Conservation (phyloP, 163 green algal genomes). For the Chlorella variabilis region DNA sequence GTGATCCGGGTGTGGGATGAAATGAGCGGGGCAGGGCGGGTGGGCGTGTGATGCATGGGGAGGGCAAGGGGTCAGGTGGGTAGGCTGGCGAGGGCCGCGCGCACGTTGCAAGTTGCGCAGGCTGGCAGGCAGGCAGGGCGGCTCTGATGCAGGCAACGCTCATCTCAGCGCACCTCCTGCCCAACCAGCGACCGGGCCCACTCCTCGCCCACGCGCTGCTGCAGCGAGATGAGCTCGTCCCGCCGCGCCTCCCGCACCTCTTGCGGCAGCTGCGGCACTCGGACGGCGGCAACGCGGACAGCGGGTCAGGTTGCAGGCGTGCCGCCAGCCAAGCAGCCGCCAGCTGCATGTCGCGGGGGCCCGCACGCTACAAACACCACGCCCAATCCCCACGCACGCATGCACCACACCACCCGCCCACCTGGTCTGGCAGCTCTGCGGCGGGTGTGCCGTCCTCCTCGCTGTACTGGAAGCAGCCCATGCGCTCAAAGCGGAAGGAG, state of each 20-base stretch:
- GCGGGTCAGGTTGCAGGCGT: no score
- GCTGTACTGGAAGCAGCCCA: conserved; percentile 86
- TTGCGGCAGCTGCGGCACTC: conserved; percentile 41
- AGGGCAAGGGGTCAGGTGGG: background rate
- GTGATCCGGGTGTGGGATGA: background rate
- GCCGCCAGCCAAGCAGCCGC: no score
- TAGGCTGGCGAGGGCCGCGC: background rate
- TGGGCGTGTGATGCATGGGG: background rate
- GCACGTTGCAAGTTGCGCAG: no score
- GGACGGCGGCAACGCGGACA: background rate
- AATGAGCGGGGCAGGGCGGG: background rate
- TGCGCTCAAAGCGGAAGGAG: conserved; percentile 83
- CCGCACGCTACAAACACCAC: no score
- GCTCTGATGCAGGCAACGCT: no score
- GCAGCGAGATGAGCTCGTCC: conserved; percentile 85
- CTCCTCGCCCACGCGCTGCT: conserved; percentile 80
- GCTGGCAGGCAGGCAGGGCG: background rate
- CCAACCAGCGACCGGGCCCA: conserved; percentile 78
- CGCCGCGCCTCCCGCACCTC: conserved; percentile 70
- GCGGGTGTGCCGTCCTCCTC: conserved; percentile 93
- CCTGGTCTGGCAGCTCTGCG: conserved; percentile 69
- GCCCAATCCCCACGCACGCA: no score
- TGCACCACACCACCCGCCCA: no score
- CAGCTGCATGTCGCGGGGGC: no score
- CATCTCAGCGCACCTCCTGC: conserved; percentile 49